phyloP scores from a whole-genome alignment of 73 alveolate genomes.

The Stentor roeselii region DNA sequence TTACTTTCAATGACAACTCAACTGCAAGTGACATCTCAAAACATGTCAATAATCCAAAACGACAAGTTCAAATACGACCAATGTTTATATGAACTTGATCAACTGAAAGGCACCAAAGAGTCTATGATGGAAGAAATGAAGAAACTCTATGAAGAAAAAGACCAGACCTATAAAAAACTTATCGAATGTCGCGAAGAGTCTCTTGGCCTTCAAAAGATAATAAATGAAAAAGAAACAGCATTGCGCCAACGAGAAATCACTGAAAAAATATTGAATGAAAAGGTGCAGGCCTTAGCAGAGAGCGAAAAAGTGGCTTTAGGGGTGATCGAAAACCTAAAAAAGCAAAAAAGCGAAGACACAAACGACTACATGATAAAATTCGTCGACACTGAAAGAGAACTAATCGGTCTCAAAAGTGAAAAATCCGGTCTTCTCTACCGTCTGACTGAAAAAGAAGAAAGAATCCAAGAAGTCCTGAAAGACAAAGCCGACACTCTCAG shows the following conservation, averaged over 20 bases:
- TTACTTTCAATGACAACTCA: not conserved
- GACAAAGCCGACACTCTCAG: conserved; percentile 19
- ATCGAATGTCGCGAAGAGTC: conserved; percentile 24
- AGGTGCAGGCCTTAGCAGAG: not conserved
- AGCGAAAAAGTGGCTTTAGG: conserved; percentile 1
- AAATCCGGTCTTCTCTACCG: not conserved
- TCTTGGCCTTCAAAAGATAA: not conserved
- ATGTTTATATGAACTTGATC: not conserved
- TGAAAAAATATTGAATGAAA: conserved; percentile 7
- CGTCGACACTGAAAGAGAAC: conserved; percentile 8
- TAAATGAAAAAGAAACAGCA: conserved; percentile 6
- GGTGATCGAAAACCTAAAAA: not conserved
- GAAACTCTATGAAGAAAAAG: conserved; percentile 22
- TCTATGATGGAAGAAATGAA: not conserved
- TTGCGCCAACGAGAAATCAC: not conserved
- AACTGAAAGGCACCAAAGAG: not conserved
- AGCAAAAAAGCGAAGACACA: conserved; percentile 12
- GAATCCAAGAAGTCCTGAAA: conserved; percentile 13
- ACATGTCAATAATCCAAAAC: not conserved
- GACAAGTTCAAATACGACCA: conserved; percentile 17
- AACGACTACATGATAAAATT: not conserved
- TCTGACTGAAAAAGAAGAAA: not conserved
- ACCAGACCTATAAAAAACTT: not conserved
- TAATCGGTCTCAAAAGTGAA: not conserved
- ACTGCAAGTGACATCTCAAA: not conserved